A percentile compares a stretch with the other conserved stretches of the same genome.
phyloP scores from a whole-genome alignment of 176 grass and related monocot genomes.

The Leersia perrieri region DNA sequence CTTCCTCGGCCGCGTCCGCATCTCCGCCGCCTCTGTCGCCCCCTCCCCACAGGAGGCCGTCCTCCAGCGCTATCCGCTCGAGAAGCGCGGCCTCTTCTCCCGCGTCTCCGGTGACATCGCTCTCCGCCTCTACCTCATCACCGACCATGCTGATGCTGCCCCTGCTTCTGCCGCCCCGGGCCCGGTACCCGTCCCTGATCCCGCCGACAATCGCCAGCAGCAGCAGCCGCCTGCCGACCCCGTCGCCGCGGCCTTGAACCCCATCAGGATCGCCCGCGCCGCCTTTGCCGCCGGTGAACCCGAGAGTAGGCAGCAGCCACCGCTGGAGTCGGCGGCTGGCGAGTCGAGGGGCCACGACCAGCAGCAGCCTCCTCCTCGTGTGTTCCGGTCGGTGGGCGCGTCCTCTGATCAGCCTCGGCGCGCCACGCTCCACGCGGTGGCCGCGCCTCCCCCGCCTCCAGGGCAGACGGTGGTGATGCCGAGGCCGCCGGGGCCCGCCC shows the following conservation, averaged over 20 bases:
- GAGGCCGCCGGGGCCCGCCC: neutral
- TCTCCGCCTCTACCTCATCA: conserved; percentile 40
- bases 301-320: too few relatives aligned
- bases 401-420: neutral
- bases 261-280: too few relatives aligned
- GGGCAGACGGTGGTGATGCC: conserved; percentile 46
- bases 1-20: conserved; percentile 68
- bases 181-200: neutral
- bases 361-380: too few relatives aligned
- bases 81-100: conserved; percentile 71
- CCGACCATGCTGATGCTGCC: neutral
- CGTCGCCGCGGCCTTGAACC: neutral
- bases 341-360: neutral
- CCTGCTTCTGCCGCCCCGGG: neutral
- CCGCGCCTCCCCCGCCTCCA: conserved; percentile 32
- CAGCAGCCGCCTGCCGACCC: conserved; percentile 7
- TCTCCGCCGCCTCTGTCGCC: conserved; percentile 52
- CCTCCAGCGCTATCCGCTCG: conserved; percentile 69
- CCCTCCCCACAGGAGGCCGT: conserved; percentile 23
- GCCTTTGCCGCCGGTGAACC: too few relatives aligned
- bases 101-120: conserved; percentile 81
- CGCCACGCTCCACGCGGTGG: conserved; percentile 21
- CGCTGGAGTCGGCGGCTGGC: neutral
- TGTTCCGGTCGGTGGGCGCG: conserved; percentile 26
- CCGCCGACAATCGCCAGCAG: neutral